Base-by-base conservation (phyloP, 768 basidiomycete genomes). In the Lyophyllum shimeji region DNA sequence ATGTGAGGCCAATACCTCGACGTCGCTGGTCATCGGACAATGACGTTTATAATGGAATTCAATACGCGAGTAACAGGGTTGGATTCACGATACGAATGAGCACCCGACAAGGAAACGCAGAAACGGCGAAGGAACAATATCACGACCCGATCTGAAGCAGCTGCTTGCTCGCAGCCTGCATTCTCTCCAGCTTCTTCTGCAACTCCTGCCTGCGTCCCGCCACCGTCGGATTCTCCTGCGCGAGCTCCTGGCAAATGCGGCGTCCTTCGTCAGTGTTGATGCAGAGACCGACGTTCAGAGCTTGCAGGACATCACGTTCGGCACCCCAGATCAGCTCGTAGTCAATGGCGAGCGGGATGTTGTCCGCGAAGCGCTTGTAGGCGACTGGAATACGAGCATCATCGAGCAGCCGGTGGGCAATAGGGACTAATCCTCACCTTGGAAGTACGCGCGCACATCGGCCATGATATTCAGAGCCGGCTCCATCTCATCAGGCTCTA, bases 361-460 rank as follows among this genome's bases (percentile, higher is more conserved):
- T 79, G 63, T 88, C 86, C 1, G 73, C 73, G 56, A 85, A 79
- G 1, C 84, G 76, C 65, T 85, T 85, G 65, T 81, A 85, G 0
- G 82, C 78, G 1, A 86, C 84, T 87, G 53, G 6, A 2, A 13
- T 13, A 58, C 37, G 34, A 20, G 7, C 9, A 9, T 29, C 29
- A 29, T 5, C 29, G 29, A 9, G 9, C 29, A 4, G 29, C 29
- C 29, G 4, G 4, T 9, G 5, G 29, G 29, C 29, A 4, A 4
- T 9, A 29, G 18, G 34, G 39, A 45, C 13, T 25, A 21, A 56
- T 23, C 54, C 62, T 7, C 62, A 87, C 89, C 88, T 76, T 89
- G 85, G 67, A 89, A 90, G 60, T 90, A 89, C 0, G 84, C 87
- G 4, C 86, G 75, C 1, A 89, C 85, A 53, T 83, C 79, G 0